Conservation (phyloP, 805 yeast species). For the Candida coleopterorum region DNA sequence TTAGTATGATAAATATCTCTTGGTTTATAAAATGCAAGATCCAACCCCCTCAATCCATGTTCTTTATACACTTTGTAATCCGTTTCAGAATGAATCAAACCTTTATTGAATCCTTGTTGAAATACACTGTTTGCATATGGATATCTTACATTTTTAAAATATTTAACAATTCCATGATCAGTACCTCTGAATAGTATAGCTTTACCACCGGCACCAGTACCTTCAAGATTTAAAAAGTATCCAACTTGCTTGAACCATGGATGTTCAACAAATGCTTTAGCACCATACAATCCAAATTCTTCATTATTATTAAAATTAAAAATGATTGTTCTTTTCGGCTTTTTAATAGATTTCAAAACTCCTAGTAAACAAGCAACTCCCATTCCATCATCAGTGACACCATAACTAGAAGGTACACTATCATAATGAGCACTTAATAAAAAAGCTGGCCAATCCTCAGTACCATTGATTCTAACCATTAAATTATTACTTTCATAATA, state of each 20-base stretch:
- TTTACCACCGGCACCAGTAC: slow-evolving; percentile 88
- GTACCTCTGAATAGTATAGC: slow-evolving; percentile 82
- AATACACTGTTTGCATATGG: slow-evolving; percentile 80
- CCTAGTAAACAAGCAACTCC: slow-evolving; percentile 82
- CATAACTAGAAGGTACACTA: slow-evolving; percentile 80
- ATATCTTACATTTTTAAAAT: slow-evolving; percentile 48
- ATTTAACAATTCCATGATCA: slow-evolving; percentile 63
- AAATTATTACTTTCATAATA: slow-evolving; percentile 82
- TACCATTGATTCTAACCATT: slow-evolving; percentile 70
- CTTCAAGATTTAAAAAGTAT: slow-evolving; percentile 79
- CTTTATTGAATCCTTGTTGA: slow-evolving; percentile 79
- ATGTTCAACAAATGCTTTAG: slow-evolving; percentile 65
- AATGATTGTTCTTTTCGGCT: slow-evolving; percentile 65
- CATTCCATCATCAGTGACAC: slow-evolving; percentile 90
- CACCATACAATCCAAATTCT: slow-evolving; percentile 84
- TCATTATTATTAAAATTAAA: slow-evolving; percentile 88
- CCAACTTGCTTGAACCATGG: slow-evolving; percentile 61
- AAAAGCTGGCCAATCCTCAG: slow-evolving; percentile 57
- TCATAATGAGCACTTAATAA: slow-evolving; percentile 84
- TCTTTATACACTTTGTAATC: slow-evolving; percentile 71
- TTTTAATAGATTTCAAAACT: slow-evolving; percentile 46
- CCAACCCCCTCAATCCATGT: slow-evolving; percentile 77
- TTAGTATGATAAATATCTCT: slow-evolving; percentile 79
- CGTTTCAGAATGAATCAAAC: slow-evolving; percentile 73
- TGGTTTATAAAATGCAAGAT: slow-evolving; percentile 84